These are phyloP conservation scores for Fusarium protoensiforme DNA, from an alignment of 2,329 filamentous ascomycete species.

Conservation along the genomic window DNA sequence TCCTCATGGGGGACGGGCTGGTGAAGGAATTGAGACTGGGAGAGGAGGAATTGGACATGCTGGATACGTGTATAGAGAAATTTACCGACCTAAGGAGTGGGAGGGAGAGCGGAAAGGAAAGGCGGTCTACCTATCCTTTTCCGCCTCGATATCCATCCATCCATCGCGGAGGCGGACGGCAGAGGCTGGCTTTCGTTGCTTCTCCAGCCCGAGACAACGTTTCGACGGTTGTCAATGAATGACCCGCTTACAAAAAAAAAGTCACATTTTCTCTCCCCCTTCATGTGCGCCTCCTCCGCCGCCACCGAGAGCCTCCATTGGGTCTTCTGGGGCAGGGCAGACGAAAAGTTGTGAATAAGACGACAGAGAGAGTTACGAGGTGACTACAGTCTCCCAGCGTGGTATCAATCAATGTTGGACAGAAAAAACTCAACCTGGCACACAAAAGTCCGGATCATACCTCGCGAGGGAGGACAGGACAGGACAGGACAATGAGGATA, in stretches of 20 bases:
- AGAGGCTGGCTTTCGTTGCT: constrained; percentile 15
- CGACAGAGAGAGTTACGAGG: not conserved
- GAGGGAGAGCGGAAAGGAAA: not conserved
- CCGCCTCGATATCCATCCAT: not conserved
- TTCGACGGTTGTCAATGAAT: constrained; percentile 1
- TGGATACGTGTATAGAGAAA: not conserved
- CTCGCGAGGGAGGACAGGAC: not conserved
- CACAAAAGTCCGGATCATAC: not conserved
- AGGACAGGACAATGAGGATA: constrained; percentile 9
- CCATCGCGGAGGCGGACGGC: constrained; percentile 10
- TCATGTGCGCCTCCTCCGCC: constrained; percentile 20
- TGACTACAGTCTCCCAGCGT: not conserved
- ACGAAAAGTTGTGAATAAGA: not conserved
- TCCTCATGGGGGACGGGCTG: not conserved
- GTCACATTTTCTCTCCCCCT: not conserved
- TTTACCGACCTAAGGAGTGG: not conserved
- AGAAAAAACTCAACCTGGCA: constrained; percentile 16
- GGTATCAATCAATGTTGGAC: constrained; percentile 15
- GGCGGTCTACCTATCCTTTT: not conserved
- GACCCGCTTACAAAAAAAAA: not conserved
- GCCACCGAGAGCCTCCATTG: constrained; percentile 15
- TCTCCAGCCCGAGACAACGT: constrained; percentile 18
- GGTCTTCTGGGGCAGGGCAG: constrained; percentile 4
- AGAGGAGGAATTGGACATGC: not conserved
- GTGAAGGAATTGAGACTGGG: not conserved